Evolutionary conservation across 2,329 filamentous ascomycete species (phyloP).

Genomic region (Nothomitra cinnamomea): DNA sequence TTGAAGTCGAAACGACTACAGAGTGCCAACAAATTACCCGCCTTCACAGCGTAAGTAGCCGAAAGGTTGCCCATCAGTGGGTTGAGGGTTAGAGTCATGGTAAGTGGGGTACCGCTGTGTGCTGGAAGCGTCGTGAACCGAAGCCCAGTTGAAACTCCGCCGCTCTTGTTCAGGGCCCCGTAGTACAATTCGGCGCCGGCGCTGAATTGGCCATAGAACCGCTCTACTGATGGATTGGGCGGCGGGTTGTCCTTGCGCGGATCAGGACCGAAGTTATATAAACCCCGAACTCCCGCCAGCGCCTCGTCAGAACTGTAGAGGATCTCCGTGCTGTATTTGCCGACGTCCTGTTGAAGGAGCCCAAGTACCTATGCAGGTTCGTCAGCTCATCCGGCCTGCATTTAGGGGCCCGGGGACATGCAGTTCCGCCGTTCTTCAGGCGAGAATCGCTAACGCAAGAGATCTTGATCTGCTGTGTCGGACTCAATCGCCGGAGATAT

Average conservation of each 20-base stretch:
- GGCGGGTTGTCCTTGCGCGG: constrained; percentile 21
- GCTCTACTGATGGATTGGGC: constrained; percentile 25
- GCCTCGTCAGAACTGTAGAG: constrained; percentile 86
- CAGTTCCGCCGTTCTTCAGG: constrained; percentile 58
- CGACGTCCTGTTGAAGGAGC: constrained; percentile 3
- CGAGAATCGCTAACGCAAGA: constrained; percentile 58
- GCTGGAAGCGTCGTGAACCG: constrained; percentile 76
- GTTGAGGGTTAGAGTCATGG: constrained; percentile 82
- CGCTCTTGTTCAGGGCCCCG: constrained; percentile 82
- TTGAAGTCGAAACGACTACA: constrained; percentile 94
- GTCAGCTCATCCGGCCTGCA: not conserved
- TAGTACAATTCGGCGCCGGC: constrained; percentile 92
- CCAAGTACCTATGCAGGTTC: not conserved
- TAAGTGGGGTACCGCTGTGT: constrained; percentile 39
- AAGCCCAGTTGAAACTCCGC: constrained; percentile 74
- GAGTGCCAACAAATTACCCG: constrained; percentile 64
- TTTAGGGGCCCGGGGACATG: constrained; percentile 21
- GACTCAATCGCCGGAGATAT: constrained; percentile 61
- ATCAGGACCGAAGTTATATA: constrained; percentile 88
- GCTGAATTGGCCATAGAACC: constrained; percentile 66
- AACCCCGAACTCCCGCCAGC: constrained; percentile 66
- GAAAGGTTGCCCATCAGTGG: constrained; percentile 88
- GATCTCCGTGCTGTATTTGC: constrained; percentile 71
- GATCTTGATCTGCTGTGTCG: constrained; percentile 62
- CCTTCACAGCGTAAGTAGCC: constrained; percentile 80